Base-by-base conservation (phyloP, 176 grass and related monocot species). In the Aegilops speltoides region DNA sequence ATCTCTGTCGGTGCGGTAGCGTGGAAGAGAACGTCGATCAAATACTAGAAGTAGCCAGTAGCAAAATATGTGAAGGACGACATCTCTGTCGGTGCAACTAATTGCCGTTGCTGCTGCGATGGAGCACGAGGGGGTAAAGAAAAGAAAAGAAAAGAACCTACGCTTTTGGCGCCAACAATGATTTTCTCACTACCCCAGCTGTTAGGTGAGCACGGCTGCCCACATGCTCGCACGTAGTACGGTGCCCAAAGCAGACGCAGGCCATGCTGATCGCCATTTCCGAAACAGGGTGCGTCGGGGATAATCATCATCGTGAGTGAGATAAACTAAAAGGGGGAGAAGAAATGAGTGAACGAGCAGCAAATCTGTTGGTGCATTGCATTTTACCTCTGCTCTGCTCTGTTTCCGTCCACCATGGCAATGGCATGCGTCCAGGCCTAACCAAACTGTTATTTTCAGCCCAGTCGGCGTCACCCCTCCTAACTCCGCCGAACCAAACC, bases 401-500 rank as follows among this genome's bases (percentile, higher is more conserved):
- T 54, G 16, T 1, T 7, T 7, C 16, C 52, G 6, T 56, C 52
- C 54, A 57, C 54, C 16, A 56, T 15, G 14, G 4, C 43, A 0
- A 45, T 6, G 48, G 48, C 15, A 52, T 5, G 14, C 48, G 7
- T 16, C 25, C 3, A 9, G 79, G 79, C 63, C 63, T 82, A 70
- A 76, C 69, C 16, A 38, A 36, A 24, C 38, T 10, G 20, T 77
- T 74, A 0, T 59, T 73, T 22, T 20, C 8, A 28, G 60, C 48
- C 31, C 24, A 72, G 46, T 25, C 13, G 32, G 9, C 68, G 12
- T 3, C 68, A 17, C 5, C 20, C 22, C 15, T 65, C 89, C 84
- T 59, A 90, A 90, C 80, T 87, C 77, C 19, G 75, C 89, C 48
- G 6, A 52, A 52, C 48, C 48, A 16, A 50, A 50, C 48, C 48